Base-by-base conservation (phyloP, 495 filamentous ascomycete species). In the Neurospora sp. region DNA sequence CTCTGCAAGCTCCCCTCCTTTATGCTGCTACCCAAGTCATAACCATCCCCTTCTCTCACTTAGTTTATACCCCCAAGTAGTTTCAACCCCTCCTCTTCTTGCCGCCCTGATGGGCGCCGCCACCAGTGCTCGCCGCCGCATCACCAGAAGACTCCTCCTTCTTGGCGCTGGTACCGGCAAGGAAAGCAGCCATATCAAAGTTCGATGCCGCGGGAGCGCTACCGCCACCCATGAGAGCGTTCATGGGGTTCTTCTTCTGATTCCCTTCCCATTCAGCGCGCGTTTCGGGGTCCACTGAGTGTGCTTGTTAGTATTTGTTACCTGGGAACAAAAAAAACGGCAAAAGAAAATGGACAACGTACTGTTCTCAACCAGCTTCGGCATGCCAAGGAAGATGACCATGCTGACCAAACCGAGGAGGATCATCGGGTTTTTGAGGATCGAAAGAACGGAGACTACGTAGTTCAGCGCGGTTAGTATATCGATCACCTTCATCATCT, bases 321-420 rank as follows among this genome's bases (percentile, higher is more conserved):
- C 12, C 39, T 31, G 2, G 2, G 31, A 4, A 2, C 27, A 39
- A 27, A 38, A 70, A 44, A 39, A 59, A 69, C 66, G 54, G 66
- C 70, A 44, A 46, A 41, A 69, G 39, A 39, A 70, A 72, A 38
- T 2, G 27, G 1, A 9, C 73, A 70, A 89, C 94, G 72, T 89
- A 98, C 94, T 97, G 76, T 97, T 98, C 70, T 98, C 94, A 83
- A 98, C 89, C 41, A 99, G 79, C 82, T 97, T 94, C 10, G 96
- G 96, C 90, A 98, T 90, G 38, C 94, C 94, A 70, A 98, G 83
- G 48, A 97, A 94, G 66, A 97, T 82, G 0, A 81, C 90, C 85
- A 98, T 85, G 39, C 90, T 92, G 31, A 95, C 90, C 27, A 97
- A 79, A 14, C 91, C 92, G 82, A 99, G 88, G 62, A 99, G 83